Base-by-base conservation (phyloP, 2,329 filamentous ascomycete genomes). In the Apiospora saccharicola region DNA sequence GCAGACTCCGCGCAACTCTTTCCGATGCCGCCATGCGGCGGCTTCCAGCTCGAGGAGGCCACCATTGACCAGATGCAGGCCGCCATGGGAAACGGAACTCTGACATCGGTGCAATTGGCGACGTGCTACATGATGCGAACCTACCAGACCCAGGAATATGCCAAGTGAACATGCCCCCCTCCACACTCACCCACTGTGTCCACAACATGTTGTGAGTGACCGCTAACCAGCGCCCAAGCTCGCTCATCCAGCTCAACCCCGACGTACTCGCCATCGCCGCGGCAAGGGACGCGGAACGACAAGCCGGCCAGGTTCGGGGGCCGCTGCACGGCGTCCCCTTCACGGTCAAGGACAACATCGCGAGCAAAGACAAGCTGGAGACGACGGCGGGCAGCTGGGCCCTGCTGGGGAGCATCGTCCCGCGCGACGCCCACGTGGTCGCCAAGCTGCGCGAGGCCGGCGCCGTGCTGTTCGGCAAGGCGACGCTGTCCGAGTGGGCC, bases 251-350 rank as follows among this genome's bases (percentile, higher is more conserved):
- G 76, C 76, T 90, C 49, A 94, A 94, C 78, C 92, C 92, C 0
- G 92, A 94, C 78, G 86, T 86, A 13, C 82, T 92, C 46, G 77
- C 79, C 30, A 93, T 94, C 71, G 93, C 93, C 4, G 82, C 82
- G 6, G 78, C 83, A 19, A 83, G 90, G 43, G 93, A 95, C 76
- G 79, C 78, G 0, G 92, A 94, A 80, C 87, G 92, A 24, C 78
- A 79, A 16, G 77, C 82, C 0, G 90, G 90, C 34, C 84, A 82
- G 51, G 80, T 90, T 13, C 87, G 91, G n/a, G 88, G 92, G 1
- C 89, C 90, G 0, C 85, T 95, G 1, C 93, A 95, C 79, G 93
- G 93, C 3, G 93, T 95, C 61, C 93, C 93, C 0, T 93, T 93
- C 79, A 84, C 92, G 2, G 88, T 94, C 75, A 95, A 95, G 81